Base-by-base conservation (phyloP, 2,329 filamentous ascomycete species). In the Penicillium sp. region DNA sequence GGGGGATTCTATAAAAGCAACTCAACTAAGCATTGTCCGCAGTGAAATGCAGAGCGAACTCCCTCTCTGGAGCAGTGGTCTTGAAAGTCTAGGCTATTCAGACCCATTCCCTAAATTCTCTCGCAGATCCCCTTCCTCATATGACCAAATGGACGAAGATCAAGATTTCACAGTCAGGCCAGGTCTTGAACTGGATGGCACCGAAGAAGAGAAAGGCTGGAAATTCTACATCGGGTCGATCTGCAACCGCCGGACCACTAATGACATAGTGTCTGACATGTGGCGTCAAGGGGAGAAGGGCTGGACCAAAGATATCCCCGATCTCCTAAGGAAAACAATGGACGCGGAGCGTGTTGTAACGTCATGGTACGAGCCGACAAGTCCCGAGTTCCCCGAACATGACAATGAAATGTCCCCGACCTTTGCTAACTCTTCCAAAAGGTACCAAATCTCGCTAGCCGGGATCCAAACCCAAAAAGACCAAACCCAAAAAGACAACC, bases 41-140 rank as follows among this genome's bases (percentile, higher is more conserved):
- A 65, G 63, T 51, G 63, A 65, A 52, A 63, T 61, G 55, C 63
- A 65, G 25, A 56, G 59, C 23, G 62, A 63, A 12, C 59, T 65
- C 29, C 63, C 63, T 52, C 50, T 65, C 16, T 64, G 63, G 60
- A 60, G 56, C 29, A 64, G 59, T 42, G 56, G 61, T 7, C 60
- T 65, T 13, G 60, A 64, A 47, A 59, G 46, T 23, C 37, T 65
- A 5, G 54, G 57, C 16, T 63, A 63, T 31, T 59, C 60, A 15
- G 54, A 63, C n/a, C 59, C 57, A 4, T 64, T 65, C 23, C 63
- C 63, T n/a, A 60, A 38, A 29, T 57, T 58, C 16, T 34, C 32
- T 46, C 59, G 6, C 54, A 57, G 48, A 16, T 42, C 18, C 35
- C 40, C 18, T 49, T 51, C 59, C 0, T 60, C 58, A 7, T 54